phyloP scores from a whole-genome alignment of 371 early-diverging fungal genomes.

The Mucor plumbeus region DNA sequence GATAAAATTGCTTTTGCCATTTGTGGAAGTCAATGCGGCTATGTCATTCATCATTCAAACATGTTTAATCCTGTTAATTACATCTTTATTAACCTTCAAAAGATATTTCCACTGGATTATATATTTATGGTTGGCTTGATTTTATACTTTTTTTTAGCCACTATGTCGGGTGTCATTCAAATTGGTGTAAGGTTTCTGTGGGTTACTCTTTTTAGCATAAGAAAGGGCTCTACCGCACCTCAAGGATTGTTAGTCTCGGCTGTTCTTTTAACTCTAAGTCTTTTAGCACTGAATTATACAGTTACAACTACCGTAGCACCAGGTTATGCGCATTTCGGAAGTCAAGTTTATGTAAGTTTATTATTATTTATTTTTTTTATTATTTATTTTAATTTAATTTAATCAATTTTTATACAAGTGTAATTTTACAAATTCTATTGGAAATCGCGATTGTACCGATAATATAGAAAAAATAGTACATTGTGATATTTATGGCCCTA shows the following conservation, averaged over 20 bases:
- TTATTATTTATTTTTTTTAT: background rate
- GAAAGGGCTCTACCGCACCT: conserved; percentile 60
- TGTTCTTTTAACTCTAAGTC: conserved; percentile 52
- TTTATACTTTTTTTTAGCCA: conserved; percentile 65
- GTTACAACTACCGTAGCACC: conserved; percentile 62
- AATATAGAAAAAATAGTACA: conserved; percentile 55
- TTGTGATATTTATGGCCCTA: conserved; percentile 61
- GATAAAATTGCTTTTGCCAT: conserved; percentile 62
- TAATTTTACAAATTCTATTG: conserved; percentile 47
- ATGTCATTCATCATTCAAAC: conserved; percentile 60
- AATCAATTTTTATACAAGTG: conserved; percentile 43
- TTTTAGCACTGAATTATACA: conserved; percentile 59
- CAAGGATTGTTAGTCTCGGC: conserved; percentile 61
- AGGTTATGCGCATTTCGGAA: conserved; percentile 65
- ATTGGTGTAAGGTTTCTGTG: conserved; percentile 71
- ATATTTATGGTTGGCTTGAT: conserved; percentile 66
- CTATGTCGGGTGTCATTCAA: conserved; percentile 61
- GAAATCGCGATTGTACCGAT: conserved; percentile 48
- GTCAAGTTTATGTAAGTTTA: conserved; percentile 56
- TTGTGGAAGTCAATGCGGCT: conserved; percentile 73
- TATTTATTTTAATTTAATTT: background rate
- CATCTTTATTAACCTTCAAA: conserved; percentile 59
- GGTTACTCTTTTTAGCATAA: conserved; percentile 61
- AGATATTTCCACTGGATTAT: conserved; percentile 67
- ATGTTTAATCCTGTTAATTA: conserved; percentile 69